Percentiles rank a stretch among this genome's conserved stretches.
Evolutionary conservation across 75 land plant genomes (phyloP).

Genomic region (Cunninghamia lanceolata): DNA sequence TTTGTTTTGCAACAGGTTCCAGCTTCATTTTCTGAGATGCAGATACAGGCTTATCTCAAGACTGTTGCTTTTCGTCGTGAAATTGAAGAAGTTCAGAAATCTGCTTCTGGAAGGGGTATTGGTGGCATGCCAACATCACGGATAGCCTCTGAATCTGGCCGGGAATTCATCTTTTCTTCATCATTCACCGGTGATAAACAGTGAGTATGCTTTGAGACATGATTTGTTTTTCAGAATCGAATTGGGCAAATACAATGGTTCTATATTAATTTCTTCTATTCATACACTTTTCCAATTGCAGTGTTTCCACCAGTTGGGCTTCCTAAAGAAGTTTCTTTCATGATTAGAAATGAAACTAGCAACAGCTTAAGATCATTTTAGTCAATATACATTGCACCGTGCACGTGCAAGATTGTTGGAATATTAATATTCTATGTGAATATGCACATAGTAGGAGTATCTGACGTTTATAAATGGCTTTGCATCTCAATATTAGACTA

Average conservation of each 20-base stretch:
- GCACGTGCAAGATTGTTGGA: background rate
- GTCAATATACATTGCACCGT: background rate
- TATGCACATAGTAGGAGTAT: background rate
- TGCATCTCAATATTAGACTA: background rate
- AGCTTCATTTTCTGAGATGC: constrained; percentile 85
- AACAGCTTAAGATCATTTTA: background rate
- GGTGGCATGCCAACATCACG: constrained; percentile 85
- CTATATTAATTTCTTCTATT: background rate
- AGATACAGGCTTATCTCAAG: constrained; percentile 96
- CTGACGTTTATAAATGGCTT: background rate
- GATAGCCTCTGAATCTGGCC: constrained; percentile 90
- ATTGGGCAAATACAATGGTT: background rate
- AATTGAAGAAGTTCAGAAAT: constrained; percentile 88
- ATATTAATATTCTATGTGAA: background rate
- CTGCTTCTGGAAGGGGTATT: constrained; percentile 80
- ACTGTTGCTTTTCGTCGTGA: constrained; percentile 98
- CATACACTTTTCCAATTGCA: background rate
- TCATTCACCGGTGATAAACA: constrained; percentile 75
- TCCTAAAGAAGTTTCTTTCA: background rate
- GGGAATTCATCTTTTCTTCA: constrained; percentile 93
- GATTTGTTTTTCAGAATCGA: background rate
- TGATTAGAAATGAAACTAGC: background rate
- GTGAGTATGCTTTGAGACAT: constrained; percentile 27
- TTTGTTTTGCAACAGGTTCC: constrained; percentile 54
- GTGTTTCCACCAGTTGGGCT: background rate